Evolutionary conservation across 768 basidiomycete species (phyloP), one percentile per base, ranked within the genome.

Genomic region (Leccinum barrowsii): DNA sequence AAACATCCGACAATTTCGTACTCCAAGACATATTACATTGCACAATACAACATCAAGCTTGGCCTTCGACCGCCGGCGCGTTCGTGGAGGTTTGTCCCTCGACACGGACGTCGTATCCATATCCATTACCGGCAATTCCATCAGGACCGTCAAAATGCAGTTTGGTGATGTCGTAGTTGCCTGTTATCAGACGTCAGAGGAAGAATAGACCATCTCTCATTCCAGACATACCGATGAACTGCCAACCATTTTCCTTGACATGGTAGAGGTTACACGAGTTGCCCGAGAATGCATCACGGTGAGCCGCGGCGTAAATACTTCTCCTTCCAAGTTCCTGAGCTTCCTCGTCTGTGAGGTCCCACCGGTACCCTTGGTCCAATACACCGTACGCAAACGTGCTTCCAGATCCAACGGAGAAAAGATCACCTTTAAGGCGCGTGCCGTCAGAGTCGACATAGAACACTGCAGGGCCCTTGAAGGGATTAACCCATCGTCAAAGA

Each of bases 381-480:
- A 98, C 93, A 81, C 97, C 96, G 68, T 98, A 98, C n/a, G 97
- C 97, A 66, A 94, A 97, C 7, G 97, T 98, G 71, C 91, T 93
- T 67, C 97, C 97, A 4, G 96, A 98, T 28, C 97, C 97, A 35
- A 99, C 97, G 5, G 94, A 97, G 80, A 99, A 99, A n/a, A 98
- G 74, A 73, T 99, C 87, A 52, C 97, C 97, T 71, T 95, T 96
- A 51, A 98, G 80, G 30, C 97, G 89, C 7, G 92, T 90, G 47
- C 97, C 97, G 65, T 98, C 97, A 5, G 92, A 94, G 74, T 99
- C 97, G 53, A 99, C 97, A 72, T 98, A 98, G 78, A 94, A 98
- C 26, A 99, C 79, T 21, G 92, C 85, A 19, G 95, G 94, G 1
- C 95, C 97, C 86, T 92, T 69, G 55, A 55, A 58, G 56, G 26